phyloP scores from a whole-genome alignment of 371 early-diverging fungal species.

The Pancytospora philotis region DNA sequence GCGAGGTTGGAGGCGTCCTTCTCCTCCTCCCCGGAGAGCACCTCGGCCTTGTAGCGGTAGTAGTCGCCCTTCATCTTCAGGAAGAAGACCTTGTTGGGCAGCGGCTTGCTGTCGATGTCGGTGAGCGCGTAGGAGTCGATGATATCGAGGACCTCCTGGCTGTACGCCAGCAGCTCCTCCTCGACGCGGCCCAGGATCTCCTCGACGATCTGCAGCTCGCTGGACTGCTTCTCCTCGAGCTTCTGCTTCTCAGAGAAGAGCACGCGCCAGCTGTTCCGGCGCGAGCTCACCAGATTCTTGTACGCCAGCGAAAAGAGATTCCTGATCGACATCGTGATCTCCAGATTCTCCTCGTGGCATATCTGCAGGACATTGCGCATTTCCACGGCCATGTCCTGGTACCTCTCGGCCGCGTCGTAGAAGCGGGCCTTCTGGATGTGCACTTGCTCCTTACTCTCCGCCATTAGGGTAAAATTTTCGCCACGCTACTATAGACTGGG shows the following conservation, averaged over 20 bases:
- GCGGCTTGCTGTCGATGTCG: slow-evolving; percentile 38
- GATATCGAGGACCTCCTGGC: slow-evolving; percentile 80
- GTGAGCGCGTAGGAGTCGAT: slow-evolving; percentile 77
- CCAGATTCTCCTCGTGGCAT: slow-evolving; percentile 62
- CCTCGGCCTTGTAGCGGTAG: slow-evolving; percentile 96
- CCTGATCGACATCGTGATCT: slow-evolving; percentile 84
- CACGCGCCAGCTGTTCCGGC: slow-evolving; percentile 96
- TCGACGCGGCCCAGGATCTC: slow-evolving; percentile 80
- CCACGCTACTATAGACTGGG: too few relatives aligned
- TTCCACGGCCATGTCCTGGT: slow-evolving; percentile 70
- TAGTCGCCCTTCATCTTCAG: slow-evolving; percentile 99
- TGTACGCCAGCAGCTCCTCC: slow-evolving; percentile 78
- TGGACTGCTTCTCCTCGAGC: slow-evolving; percentile 77
- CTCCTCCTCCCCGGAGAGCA: slow-evolving; percentile 72
- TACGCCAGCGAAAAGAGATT: slow-evolving; percentile 94
- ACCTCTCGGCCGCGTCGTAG: slow-evolving; percentile 93
- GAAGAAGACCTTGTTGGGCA: slow-evolving; percentile 91
- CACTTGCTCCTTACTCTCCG: slow-evolving; percentile 29
- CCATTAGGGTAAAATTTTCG: slow-evolving; percentile 1
- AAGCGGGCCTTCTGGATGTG: slow-evolving; percentile 71
- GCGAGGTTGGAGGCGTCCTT: slow-evolving; percentile 71
- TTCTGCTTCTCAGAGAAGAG: slow-evolving; percentile 92
- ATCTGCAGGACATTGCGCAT: slow-evolving; percentile 59
- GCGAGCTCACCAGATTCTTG: slow-evolving; percentile 95
- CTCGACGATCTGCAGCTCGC: slow-evolving; percentile 72